phyloP scores from a whole-genome alignment of 2,329 filamentous ascomycete species.

The Ceratocystis alfenasii region DNA sequence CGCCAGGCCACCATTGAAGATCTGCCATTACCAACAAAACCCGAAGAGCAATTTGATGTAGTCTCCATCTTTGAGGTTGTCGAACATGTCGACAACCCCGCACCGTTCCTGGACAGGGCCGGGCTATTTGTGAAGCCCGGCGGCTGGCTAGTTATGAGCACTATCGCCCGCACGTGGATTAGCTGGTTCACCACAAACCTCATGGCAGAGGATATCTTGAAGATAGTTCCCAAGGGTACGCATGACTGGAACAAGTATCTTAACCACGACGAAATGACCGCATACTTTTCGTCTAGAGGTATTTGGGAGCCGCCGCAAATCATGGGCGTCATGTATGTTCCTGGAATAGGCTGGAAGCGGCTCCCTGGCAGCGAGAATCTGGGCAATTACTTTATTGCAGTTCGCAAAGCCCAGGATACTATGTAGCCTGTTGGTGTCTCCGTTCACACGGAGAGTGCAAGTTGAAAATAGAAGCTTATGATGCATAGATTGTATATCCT shows the following conservation, averaged over 20 bases:
- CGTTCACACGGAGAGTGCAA: neutral
- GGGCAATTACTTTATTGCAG: slow-evolving; percentile 93
- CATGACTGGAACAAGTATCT: slow-evolving; percentile 97
- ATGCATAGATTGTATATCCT: neutral
- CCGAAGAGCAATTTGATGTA: slow-evolving; percentile 53
- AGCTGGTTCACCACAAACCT: slow-evolving; percentile 90
- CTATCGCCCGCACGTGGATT: slow-evolving; percentile 78
- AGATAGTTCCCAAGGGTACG: slow-evolving; percentile 82
- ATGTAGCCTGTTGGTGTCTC: neutral
- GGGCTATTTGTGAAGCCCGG: slow-evolving; percentile 72
- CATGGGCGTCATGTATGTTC: slow-evolving; percentile 81
- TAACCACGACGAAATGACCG: slow-evolving; percentile 64
- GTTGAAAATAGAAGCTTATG: neutral
- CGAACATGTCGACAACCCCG: slow-evolving; percentile 74
- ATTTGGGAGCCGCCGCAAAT: slow-evolving; percentile 50
- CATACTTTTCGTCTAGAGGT: slow-evolving; percentile 39
- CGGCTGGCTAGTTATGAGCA: slow-evolving; percentile 85
- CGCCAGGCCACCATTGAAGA: slow-evolving; percentile 65
- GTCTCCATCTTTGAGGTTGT: slow-evolving; percentile 89
- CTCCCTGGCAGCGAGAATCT: slow-evolving; percentile 69
- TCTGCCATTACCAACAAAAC: slow-evolving; percentile 35
- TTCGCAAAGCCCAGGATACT: slow-evolving; percentile 38
- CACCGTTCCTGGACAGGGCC: slow-evolving; percentile 59
- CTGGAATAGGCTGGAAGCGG: slow-evolving; percentile 79
- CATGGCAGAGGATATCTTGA: slow-evolving; percentile 73